These are phyloP conservation scores for Medicago arabica DNA, from an alignment of 306 rosid genomes.

Conservation along the genomic window DNA sequence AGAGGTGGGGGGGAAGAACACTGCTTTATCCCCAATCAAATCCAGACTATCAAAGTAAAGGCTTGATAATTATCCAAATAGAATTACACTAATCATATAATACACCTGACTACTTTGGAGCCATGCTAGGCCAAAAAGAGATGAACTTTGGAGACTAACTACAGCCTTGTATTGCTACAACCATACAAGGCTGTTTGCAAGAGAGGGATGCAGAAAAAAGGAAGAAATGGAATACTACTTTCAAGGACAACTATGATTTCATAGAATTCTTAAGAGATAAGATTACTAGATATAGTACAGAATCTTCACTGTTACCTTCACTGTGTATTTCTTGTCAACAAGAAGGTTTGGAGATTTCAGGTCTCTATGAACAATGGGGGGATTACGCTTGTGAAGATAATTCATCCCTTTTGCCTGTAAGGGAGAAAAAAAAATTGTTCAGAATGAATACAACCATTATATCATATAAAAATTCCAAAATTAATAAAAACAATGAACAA, in stretches of 20 bases:
- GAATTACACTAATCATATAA: neutral
- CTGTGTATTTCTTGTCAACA: constrained; percentile 96
- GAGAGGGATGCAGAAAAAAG: constrained; percentile 2
- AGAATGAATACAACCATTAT: constrained; percentile 11
- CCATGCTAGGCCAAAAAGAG: constrained; percentile 29
- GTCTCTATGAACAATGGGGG: constrained; percentile 98
- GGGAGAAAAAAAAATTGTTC: constrained; percentile 26
- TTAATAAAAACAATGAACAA: constrained; percentile 17
- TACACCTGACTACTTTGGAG: constrained; percentile 3
- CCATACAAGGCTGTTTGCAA: constrained; percentile 24
- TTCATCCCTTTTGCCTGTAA: constrained; percentile 98
- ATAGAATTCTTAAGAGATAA: constrained; percentile 19
- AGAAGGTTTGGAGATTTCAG: constrained; percentile 97
- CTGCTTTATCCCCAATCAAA: constrained; percentile 19
- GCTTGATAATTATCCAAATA: constrained; percentile 28
- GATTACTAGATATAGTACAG: constrained; percentile 11
- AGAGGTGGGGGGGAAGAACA: neutral
- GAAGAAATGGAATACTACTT: constrained; percentile 18
- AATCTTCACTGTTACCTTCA: constrained; percentile 67
- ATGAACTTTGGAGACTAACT: neutral
- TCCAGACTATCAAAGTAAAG: constrained; percentile 4
- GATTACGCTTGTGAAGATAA: constrained; percentile 94
- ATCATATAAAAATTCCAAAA: constrained; percentile 27
- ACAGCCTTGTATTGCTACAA: constrained; percentile 22
- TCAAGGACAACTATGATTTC: constrained; percentile 28